Percentiles rank a stretch among this genome's conserved stretches.
These are phyloP conservation scores for Lasiosphaeriaceae sp. DNA, from an alignment of 495 filamentous ascomycete species.

Conservation along the genomic window DNA sequence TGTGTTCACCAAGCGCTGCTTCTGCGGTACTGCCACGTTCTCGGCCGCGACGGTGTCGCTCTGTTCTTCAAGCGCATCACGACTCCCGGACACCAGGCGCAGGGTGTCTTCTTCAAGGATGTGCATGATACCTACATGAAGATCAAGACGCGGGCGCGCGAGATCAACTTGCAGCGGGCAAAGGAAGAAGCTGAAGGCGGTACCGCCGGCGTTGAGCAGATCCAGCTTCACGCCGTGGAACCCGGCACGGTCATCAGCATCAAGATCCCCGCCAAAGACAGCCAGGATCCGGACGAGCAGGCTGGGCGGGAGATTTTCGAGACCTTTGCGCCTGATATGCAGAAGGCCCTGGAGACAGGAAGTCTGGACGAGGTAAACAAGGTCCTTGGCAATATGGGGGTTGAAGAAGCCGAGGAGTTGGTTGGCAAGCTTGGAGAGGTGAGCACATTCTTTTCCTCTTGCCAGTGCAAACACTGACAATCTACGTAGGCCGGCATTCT, in stretches of 20 bases:
- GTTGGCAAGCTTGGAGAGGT: constrained; percentile 79
- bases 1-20: constrained; percentile 93
- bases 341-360: constrained; percentile 76
- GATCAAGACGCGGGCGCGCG: constrained; percentile 73
- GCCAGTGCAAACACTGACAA: constrained; percentile 17
- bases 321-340: constrained; percentile 72
- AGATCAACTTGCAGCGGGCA: constrained; percentile 64
- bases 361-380: constrained; percentile 92
- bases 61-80: constrained; percentile 96
- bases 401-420: constrained; percentile 87
- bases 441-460: constrained; percentile 16
- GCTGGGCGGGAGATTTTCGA: constrained; percentile 75
- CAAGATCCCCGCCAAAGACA: constrained; percentile 62
- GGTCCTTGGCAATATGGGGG: constrained; percentile 85
- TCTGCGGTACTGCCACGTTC: constrained; percentile 86
- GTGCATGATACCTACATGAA: constrained; percentile 79
- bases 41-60: constrained; percentile 82
- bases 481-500: constrained; percentile 69
- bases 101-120: constrained; percentile 86
- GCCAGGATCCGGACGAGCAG: constrained; percentile 61
- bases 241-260: constrained; percentile 92
- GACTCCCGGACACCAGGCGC: constrained; percentile 88
- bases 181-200: constrained; percentile 58
- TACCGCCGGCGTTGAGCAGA: constrained; percentile 78
- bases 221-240: constrained; percentile 94